These are phyloP conservation scores for Sporothrix luriei DNA, from an alignment of 2,329 filamentous ascomycete species.

Conservation along the genomic window DNA sequence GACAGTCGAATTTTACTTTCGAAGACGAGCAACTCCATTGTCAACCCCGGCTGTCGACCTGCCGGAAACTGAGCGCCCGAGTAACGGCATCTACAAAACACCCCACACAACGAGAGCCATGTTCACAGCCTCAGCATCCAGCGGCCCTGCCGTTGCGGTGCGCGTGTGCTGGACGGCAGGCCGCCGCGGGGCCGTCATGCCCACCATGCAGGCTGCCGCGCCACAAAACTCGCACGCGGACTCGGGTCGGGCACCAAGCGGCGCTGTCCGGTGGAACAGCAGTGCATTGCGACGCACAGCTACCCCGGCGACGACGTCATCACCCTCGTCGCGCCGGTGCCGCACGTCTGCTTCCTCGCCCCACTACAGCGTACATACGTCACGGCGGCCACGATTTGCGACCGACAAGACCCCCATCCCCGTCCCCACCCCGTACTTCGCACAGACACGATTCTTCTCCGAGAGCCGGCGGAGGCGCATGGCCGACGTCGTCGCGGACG, in stretches of 20 bases:
- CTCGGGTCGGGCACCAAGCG: conserved; percentile 18
- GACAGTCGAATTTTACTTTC: not conserved
- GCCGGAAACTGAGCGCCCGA: not conserved
- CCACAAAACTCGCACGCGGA: conserved; percentile 4
- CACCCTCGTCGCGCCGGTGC: not conserved
- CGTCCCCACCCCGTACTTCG: not conserved
- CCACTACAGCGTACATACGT: not conserved
- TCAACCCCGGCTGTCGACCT: not conserved
- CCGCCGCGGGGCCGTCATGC: conserved; percentile 20
- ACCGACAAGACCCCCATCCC: not conserved
- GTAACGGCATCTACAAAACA: not conserved
- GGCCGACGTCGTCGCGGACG: conserved; percentile 40
- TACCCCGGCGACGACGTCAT: not conserved
- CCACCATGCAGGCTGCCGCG: conserved; percentile 16
- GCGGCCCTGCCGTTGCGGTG: conserved; percentile 30
- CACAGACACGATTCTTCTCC: conserved; percentile 37
- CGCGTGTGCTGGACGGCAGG: conserved; percentile 29
- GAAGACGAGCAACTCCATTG: not conserved
- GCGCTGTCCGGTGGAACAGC: conserved; percentile 28
- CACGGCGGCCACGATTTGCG: conserved; percentile 15
- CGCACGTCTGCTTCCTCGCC: not conserved
- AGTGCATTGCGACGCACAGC: conserved; percentile 15
- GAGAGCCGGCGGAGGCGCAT: conserved; percentile 39
- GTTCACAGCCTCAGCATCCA: conserved; percentile 29
- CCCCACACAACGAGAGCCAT: conserved; percentile 16